A percentile compares a stretch with the other conserved stretches of the same genome.
Conservation (phyloP, 2,329 filamentous ascomycete genomes). For the Diaporthe sp. region DNA sequence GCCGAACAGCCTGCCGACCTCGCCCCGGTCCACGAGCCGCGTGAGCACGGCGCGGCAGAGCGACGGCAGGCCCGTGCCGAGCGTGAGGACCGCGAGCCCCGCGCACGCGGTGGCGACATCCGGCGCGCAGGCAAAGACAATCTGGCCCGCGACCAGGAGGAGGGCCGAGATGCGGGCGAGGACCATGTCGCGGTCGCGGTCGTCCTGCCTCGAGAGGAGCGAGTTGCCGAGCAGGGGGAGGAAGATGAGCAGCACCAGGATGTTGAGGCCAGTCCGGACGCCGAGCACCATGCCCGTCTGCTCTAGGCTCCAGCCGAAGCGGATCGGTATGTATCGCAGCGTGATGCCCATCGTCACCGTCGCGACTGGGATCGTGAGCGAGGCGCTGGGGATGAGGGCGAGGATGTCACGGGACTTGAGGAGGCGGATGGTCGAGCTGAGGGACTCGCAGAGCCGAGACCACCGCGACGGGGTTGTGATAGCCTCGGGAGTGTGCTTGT, state of each 20-base stretch:
- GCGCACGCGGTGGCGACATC: not conserved
- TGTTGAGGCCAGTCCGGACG: conserved; percentile 21
- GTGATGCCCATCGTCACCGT: conserved; percentile 27
- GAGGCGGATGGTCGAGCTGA: not conserved
- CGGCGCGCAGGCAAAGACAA: conserved; percentile 3
- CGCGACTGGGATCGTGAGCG: conserved; percentile 16
- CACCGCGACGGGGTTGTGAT: not conserved
- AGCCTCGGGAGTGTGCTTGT: not conserved
- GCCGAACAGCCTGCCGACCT: conserved; percentile 29
- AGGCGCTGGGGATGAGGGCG: conserved; percentile 15
- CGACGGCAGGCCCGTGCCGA: conserved; percentile 37
- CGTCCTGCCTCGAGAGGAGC: not conserved
- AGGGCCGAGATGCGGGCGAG: conserved; percentile 29
- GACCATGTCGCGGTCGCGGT: conserved; percentile 5
- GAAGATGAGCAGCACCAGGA: conserved; percentile 28
- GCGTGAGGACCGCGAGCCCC: conserved; percentile 35
- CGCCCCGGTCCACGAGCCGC: not conserved
- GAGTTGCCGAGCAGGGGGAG: conserved; percentile 1
- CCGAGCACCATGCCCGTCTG: conserved; percentile 33
- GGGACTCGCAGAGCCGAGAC: not conserved
- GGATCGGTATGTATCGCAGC: conserved; percentile 33
- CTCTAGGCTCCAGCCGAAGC: conserved; percentile 33
- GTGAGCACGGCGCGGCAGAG: conserved; percentile 34
- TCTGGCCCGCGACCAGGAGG: conserved; percentile 26
- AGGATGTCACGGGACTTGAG: conserved; percentile 18